Percentiles rank a stretch among this genome's conserved stretches.
Evolutionary conservation across 2,329 filamentous ascomycete species (phyloP).

Genomic region (Diaporthe aspalathi): DNA sequence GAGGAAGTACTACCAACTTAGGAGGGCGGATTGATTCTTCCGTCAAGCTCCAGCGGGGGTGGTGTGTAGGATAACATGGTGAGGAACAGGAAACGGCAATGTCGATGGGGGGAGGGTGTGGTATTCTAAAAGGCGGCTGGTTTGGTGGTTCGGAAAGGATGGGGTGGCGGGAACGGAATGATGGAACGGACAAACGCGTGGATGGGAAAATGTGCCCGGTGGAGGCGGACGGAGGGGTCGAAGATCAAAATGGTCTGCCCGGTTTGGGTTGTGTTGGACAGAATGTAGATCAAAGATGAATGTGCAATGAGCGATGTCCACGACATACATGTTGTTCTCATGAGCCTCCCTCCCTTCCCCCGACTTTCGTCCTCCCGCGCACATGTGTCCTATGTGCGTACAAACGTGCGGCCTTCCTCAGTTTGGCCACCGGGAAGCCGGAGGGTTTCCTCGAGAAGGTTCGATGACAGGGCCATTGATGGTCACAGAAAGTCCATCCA

Average conservation of each 20-base stretch:
- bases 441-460: too few species aligned
- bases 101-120: background rate
- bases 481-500: too few species aligned
- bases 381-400: too few species aligned
- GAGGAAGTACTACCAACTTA: constrained; percentile 74
- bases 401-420: too few species aligned
- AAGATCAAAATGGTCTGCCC: background rate
- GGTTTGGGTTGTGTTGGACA: background rate
- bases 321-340: background rate
- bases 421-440: too few species aligned
- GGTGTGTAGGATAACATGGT: background rate
- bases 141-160: background rate
- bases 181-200: background rate
- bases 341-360: background rate
- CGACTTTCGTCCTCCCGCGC: too few species aligned
- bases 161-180: background rate
- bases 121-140: background rate
- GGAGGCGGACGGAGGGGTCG: background rate
- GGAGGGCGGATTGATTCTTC: constrained; percentile 43
- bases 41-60: background rate
- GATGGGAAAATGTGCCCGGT: background rate
- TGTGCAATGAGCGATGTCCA: constrained; percentile 15
- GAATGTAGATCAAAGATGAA: background rate
- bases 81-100: too few species aligned
- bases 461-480: too few species aligned